Conservation (phyloP, 176 grass and related monocot genomes). For the Eremochloa ophiuroides region DNA sequence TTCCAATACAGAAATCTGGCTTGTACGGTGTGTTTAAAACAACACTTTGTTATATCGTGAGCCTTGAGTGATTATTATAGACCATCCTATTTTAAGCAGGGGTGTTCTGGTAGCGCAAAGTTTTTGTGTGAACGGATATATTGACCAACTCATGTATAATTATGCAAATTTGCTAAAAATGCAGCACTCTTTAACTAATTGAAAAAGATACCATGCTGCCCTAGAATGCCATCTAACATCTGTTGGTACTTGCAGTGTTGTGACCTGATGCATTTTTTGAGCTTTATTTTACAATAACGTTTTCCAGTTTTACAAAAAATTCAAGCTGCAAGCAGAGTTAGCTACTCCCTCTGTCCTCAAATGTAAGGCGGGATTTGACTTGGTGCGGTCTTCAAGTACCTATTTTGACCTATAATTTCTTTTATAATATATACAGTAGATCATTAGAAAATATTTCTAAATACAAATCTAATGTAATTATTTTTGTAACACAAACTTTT, state of each 20-base stretch:
- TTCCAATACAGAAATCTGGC: not conserved
- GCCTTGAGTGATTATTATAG: not conserved
- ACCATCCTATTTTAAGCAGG: not conserved
- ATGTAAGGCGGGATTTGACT: too few relatives aligned
- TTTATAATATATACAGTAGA: too few relatives aligned
- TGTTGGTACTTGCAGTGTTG: not conserved
- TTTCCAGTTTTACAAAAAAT: not conserved
- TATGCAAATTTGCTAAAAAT: slow-evolving; percentile 3
- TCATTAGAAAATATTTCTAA: too few relatives aligned
- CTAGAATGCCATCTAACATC: not conserved
- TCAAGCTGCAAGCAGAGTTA: slow-evolving; percentile 2
- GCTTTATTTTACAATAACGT: slow-evolving; percentile 1
- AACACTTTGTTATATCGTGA: slow-evolving; percentile 3
- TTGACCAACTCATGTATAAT: slow-evolving; percentile 5
- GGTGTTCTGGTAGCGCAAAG: slow-evolving; percentile 3
- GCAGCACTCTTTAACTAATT: not conserved
- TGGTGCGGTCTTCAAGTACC: too few relatives aligned
- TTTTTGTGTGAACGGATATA: not conserved
- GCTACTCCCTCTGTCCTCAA: too few relatives aligned
- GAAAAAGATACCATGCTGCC: not conserved
- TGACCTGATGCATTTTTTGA: slow-evolving; percentile 11
- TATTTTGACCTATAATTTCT: too few relatives aligned
- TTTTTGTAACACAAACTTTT: too few relatives aligned
- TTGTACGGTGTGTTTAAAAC: not conserved
- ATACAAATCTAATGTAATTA: too few relatives aligned